Base-by-base conservation (phyloP, 768 basidiomycete genomes). In the Tephrocybe sp. region DNA sequence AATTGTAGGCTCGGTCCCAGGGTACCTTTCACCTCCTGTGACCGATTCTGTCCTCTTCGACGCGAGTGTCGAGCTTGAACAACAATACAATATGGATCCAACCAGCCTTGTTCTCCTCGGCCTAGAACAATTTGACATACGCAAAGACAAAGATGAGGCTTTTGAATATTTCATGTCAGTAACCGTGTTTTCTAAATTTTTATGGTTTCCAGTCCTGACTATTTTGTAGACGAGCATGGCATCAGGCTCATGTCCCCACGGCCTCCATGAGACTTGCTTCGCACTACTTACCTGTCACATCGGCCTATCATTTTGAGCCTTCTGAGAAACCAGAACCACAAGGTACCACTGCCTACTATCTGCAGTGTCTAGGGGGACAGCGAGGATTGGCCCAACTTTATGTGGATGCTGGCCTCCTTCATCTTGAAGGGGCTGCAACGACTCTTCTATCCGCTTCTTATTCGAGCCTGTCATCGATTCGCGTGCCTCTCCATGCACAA, bases 51-150 rank as follows among this genome's bases (percentile, higher is more conserved):
- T 81, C 27, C 71, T 82, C 7, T 80, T 82, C 62, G 73, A 80
- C 44, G 66, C 74, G 24, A 76, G 64, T 51, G 74, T 70, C 44
- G 77, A 74, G 48, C 64, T 72, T 46, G 87, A 90, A 50, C 75
- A 79, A 38, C 76, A 79, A 58, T 92, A 87, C 56, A 91, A 92
- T 56, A 89, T 92, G 87, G 89, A 92, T 63, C 83, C 89, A 1
- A 92, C 89, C 12, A 91, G 89, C 66, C 69, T 92, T 22, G 82
- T 84, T 1, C 67, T 91, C 45, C 77, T 83, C 52, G 89, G 78
- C 8, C 69, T 89, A 35, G 89, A 92, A 56, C 61, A 85, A 32
- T 78, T 79, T 40, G 89, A 91, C 62, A 88, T 92, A 41, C 76
- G 86, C 39, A 84, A 83, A 61, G 80, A 89, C 42, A 82, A 77